Conservation (phyloP, 306 rosid genomes). For the Casuarina glauca region DNA sequence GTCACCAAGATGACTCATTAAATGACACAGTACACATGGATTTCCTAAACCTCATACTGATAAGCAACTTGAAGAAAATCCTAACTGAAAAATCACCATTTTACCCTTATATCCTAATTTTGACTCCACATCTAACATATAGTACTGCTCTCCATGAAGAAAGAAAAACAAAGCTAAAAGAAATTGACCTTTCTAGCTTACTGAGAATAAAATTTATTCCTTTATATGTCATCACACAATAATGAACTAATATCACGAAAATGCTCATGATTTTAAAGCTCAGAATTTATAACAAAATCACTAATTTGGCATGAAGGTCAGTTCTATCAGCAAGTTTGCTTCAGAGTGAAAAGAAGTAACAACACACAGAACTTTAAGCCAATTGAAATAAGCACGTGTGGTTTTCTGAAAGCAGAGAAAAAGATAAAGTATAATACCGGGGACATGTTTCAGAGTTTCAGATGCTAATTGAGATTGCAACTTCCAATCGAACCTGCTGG, state of each 20-base stretch:
- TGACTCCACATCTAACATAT: neutral
- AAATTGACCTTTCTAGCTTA: neutral
- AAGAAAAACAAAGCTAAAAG: neutral
- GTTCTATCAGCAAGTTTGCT: neutral
- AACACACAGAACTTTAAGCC: neutral
- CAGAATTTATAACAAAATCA: neutral
- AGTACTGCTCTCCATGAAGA: neutral
- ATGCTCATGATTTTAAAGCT: neutral
- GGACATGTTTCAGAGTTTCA: conserved; percentile 43
- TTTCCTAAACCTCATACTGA: too few relatives aligned
- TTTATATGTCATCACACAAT: neutral
- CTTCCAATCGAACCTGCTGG: conserved; percentile 63
- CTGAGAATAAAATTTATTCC: neutral
- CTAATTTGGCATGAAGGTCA: neutral
- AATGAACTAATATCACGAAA: neutral
- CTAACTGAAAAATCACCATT: too few relatives aligned
- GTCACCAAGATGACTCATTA: too few relatives aligned
- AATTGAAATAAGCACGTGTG: neutral
- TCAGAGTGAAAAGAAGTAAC: neutral
- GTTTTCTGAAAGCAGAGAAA: conserved; percentile 6
- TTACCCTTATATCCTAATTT: too few relatives aligned
- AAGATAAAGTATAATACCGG: conserved; percentile 52
- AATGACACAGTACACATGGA: too few relatives aligned
- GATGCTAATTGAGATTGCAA: conserved; percentile 43
- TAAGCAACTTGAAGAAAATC: too few relatives aligned